Conservation (phyloP, 176 grass and related monocot genomes). For the Aegilops tauschii region DNA sequence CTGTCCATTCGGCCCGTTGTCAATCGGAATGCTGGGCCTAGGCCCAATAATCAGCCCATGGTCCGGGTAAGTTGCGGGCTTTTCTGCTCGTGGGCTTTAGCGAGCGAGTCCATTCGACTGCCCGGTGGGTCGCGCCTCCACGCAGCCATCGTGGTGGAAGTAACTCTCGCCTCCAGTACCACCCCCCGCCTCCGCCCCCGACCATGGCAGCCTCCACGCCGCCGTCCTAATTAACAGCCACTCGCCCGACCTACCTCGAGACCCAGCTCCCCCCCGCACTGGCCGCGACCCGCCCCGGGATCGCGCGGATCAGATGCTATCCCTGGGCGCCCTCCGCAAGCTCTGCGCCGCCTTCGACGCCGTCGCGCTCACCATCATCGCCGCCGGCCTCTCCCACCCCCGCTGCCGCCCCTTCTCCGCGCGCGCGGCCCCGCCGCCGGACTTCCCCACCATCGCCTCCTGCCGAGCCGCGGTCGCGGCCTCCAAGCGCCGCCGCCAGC, state of each 20-base stretch:
- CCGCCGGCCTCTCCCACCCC: conserved; percentile 57
- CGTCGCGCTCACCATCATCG: conserved; percentile 77
- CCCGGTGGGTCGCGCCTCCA: conserved; percentile 36
- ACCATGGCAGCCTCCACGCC: conserved; percentile 22
- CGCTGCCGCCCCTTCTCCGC: conserved; percentile 47
- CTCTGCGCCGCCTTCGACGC: conserved; percentile 80
- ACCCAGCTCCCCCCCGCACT: neutral
- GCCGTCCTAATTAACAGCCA: neutral
- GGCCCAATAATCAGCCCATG: neutral
- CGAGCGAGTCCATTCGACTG: neutral
- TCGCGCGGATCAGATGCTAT: conserved; percentile 57
- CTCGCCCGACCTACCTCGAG: neutral
- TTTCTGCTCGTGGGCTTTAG: neutral
- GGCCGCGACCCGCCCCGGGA: neutral
- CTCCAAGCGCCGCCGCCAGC: neutral
- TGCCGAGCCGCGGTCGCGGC: conserved; percentile 50
- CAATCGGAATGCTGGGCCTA: neutral
- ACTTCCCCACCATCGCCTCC: conserved; percentile 74
- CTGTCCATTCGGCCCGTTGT: neutral
- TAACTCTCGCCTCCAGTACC: neutral
- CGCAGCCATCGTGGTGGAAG: conserved; percentile 25
- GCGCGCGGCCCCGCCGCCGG: conserved; percentile 13
- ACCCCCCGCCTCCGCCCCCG: neutral
- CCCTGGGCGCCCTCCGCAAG: conserved; percentile 50
- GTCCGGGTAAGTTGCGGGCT: neutral